Evolutionary conservation across 1,139 yeast genomes (phyloP).

Genomic region (Geotrichum candidum): DNA sequence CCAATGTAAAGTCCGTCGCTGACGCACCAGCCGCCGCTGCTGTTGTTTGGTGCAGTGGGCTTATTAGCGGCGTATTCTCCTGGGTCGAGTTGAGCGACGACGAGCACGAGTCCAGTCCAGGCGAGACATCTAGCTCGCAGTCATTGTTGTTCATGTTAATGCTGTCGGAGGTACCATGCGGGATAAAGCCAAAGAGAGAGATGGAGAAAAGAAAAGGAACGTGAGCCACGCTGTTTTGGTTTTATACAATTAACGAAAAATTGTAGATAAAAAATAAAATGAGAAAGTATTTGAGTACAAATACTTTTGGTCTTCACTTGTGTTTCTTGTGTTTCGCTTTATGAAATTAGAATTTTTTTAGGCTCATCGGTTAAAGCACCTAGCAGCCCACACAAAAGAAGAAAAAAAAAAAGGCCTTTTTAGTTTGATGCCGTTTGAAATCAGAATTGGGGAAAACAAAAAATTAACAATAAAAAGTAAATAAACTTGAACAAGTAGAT

Average conservation of each 20-base stretch:
- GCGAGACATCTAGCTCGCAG: neutral
- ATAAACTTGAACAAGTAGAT: neutral
- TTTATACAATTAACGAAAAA: neutral
- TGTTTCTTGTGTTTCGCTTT: neutral
- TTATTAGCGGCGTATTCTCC: constrained; percentile 6
- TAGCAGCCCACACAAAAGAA: neutral
- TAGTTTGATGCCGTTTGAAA: neutral
- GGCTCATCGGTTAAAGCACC: neutral
- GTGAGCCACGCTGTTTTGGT: neutral
- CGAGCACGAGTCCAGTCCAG: constrained; percentile 5
- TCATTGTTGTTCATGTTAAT: constrained; percentile 1
- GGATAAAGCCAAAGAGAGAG: neutral
- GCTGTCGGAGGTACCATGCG: neutral
- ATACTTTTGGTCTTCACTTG: neutral
- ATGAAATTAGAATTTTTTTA: neutral
- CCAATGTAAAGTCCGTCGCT: neutral
- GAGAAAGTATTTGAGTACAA: neutral
- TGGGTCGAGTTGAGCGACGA: constrained; percentile 2
- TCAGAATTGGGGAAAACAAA: neutral
- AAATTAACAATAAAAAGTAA: neutral
- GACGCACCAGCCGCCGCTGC: neutral
- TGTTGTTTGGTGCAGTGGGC: neutral
- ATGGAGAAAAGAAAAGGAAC: neutral
- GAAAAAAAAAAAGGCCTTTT: neutral
- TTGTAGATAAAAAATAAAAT: neutral